These are phyloP conservation scores for Globisporangium echinulatum DNA, from an alignment of 352 stramenopile genomes.

Conservation along the genomic window DNA sequence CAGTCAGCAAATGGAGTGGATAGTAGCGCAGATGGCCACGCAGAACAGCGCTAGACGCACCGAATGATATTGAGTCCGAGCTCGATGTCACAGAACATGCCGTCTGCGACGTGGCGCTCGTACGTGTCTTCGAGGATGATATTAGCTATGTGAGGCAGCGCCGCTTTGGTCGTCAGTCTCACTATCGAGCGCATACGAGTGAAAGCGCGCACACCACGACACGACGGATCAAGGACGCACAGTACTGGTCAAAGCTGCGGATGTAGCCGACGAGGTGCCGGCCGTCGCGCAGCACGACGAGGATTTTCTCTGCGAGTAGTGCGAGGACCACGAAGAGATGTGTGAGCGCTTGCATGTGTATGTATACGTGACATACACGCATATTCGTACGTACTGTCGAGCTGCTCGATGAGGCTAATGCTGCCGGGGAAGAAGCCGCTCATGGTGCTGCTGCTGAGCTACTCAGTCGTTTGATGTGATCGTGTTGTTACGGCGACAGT, in stretches of 20 bases:
- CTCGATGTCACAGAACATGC: slow-evolving; percentile 93
- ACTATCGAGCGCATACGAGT: no score
- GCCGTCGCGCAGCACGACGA: slow-evolving; percentile 93
- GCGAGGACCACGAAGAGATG: background rate
- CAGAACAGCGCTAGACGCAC: slow-evolving; percentile 15
- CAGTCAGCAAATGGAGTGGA: background rate
- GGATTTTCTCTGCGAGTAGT: slow-evolving; percentile 60
- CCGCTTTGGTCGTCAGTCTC: no score
- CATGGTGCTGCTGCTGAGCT: slow-evolving; percentile 29
- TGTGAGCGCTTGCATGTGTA: background rate
- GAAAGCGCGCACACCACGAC: no score
- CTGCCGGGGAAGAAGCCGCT: slow-evolving; percentile 73
- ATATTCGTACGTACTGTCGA: slow-evolving; percentile 57
- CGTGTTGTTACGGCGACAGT: background rate
- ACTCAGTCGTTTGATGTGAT: background rate
- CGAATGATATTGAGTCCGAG: slow-evolving; percentile 96
- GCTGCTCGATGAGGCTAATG: slow-evolving; percentile 78
- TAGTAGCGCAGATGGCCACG: background rate
- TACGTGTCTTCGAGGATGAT: slow-evolving; percentile 96
- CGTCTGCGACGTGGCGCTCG: slow-evolving; percentile 82
- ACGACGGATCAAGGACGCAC: slow-evolving; percentile 28
- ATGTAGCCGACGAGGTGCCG: slow-evolving; percentile 91
- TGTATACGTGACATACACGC: background rate
- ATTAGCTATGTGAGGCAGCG: slow-evolving; percentile 61
- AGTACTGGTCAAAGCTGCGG: slow-evolving; percentile 86